Base-by-base conservation (phyloP, 208 protist species). In the Leptomonas seymouri region DNA sequence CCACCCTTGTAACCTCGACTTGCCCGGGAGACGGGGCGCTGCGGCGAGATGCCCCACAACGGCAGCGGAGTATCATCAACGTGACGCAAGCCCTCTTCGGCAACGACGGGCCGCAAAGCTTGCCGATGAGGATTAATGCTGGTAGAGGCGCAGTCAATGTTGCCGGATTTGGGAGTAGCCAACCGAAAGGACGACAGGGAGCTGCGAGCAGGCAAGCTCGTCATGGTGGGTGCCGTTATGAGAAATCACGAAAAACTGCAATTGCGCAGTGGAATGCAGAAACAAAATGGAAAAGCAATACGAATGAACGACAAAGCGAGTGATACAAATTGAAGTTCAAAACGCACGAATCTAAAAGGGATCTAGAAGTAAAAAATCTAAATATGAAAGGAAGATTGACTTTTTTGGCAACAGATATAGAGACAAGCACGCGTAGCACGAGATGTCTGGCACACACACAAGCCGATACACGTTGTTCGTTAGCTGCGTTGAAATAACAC, bases 1-100 rank as follows among this genome's bases (percentile, higher is more conserved):
- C 30, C 49, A 23, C 4, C 31, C 6, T 63, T 62, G 21, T 14
- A 42, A 21, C 59, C 46, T 3, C 28, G 69, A 31, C 57, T 75
- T 20, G 34, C 53, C 27, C 61, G 69, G 0, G 69, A 75, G 2
- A 62, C 14, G n/a, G 69, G 41, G 54, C 61, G 69, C 34, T 23
- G 53, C 15, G 44, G 50, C 25, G 60, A 67, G 30, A 61, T 36
- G 45, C 59, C 56, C 30, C 34, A 74, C 9, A 20, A 16, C 48
- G 60, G 39, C 16, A 50, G 54, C 54, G 44, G 44, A 28, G 57
- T 27, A 34, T 75, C 53, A 15, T 75, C 54, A 11, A 45, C 53
- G 39, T 57, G 53, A 23, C 53, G 53, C 54, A 50, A 51, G 6
- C 48, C 61, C 20, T 75, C 69, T 20, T 68, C 69, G 9, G 53